Conservation (phyloP, 2,329 filamentous ascomycete genomes). For the Microsporum canis region DNA sequence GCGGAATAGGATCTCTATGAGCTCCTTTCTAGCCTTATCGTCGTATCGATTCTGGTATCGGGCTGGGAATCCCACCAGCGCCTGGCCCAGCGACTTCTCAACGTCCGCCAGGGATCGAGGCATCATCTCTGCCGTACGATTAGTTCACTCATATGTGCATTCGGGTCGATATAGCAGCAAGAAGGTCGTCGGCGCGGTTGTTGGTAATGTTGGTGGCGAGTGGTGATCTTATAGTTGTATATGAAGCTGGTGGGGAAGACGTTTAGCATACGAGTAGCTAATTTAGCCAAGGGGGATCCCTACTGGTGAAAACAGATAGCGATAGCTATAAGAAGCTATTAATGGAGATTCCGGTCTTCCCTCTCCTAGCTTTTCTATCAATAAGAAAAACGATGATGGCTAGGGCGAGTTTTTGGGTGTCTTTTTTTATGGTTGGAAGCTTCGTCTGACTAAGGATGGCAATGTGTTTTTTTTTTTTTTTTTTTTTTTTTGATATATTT, state of each 20-base stretch:
- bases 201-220: not conserved
- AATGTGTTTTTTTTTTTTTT: too few species aligned
- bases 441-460: too few species aligned
- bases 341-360: too few species aligned
- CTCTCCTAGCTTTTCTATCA: too few species aligned
- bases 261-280: too few species aligned
- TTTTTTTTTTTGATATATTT: too few species aligned
- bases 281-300: not conserved
- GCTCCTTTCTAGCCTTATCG: constrained; percentile 55
- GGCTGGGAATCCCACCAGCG: constrained; percentile 65
- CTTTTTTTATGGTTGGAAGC: too few species aligned
- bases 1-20: constrained; percentile 73
- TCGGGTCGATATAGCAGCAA: not conserved
- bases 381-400: too few species aligned
- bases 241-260: not conserved
- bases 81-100: constrained; percentile 73
- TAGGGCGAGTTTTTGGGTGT: too few species aligned
- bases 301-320: not conserved
- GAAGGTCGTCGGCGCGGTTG: not conserved
- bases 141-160: not conserved
- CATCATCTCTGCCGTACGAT: not conserved
- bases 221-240: not conserved
- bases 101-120: constrained; percentile 29
- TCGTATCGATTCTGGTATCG: constrained; percentile 66
- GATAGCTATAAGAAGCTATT: too few species aligned